Conservation (phyloP, 495 filamentous ascomycete genomes). For the Bryoglossum gracile region DNA sequence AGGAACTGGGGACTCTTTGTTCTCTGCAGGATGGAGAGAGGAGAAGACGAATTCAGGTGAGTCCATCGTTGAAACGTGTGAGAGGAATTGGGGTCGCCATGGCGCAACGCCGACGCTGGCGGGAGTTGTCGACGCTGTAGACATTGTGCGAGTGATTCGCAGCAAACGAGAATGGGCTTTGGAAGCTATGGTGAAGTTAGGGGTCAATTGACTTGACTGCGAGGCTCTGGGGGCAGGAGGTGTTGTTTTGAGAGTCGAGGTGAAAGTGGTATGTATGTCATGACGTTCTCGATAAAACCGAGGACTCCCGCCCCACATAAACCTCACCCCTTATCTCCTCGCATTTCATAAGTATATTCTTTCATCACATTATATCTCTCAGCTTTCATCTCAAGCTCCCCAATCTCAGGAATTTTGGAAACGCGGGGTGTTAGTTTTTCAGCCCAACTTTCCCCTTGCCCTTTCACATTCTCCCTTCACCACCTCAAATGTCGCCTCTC, state of each 20-base stretch:
- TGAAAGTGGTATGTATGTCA: background rate
- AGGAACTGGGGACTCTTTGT: conserved; percentile 14
- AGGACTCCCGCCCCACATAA: background rate
- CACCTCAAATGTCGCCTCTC: conserved; percentile 1
- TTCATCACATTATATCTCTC: too few species aligned
- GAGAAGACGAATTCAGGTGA: conserved; percentile 65
- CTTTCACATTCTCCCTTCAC: background rate
- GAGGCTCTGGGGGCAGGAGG: background rate
- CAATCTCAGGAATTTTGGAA: too few species aligned
- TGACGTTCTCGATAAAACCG: background rate
- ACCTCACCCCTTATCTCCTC: background rate
- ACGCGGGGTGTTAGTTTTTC: too few species aligned
- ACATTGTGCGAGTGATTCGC: conserved; percentile 23
- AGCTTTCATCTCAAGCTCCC: too few species aligned
- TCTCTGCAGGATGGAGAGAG: conserved; percentile 46
- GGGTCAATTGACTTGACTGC: conserved; percentile 5
- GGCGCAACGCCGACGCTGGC: conserved; percentile 33
- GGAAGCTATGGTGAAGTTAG: conserved; percentile 21
- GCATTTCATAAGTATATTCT: background rate
- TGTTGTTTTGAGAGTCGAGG: background rate
- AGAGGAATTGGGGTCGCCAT: conserved; percentile 62
- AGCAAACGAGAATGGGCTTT: conserved; percentile 8
- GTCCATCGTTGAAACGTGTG: conserved; percentile 53
- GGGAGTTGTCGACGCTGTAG: conserved; percentile 12
- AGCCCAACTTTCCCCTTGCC: too few species aligned